These are phyloP conservation scores for Peronospora farinosa DNA, from an alignment of 352 stramenopile species.

Conservation along the genomic window DNA sequence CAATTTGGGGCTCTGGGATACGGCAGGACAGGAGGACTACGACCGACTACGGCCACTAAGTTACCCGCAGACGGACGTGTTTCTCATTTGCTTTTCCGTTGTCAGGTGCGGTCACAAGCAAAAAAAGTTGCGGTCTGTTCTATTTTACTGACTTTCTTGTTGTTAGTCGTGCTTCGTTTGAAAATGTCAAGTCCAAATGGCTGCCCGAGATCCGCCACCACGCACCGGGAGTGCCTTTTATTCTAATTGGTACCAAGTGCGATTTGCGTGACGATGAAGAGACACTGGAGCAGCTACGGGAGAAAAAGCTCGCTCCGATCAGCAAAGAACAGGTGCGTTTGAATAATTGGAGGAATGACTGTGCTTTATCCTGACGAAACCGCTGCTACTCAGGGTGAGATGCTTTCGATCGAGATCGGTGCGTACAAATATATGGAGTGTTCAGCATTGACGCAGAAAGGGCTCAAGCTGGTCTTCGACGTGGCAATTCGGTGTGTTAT, in stretches of 20 bases:
- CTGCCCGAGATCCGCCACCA: slow-evolving; percentile 87
- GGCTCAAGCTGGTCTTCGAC: slow-evolving; percentile 92
- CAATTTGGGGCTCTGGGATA: slow-evolving; percentile 96
- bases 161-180: slow-evolving; percentile 85
- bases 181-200: slow-evolving; percentile 95
- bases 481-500: slow-evolving; percentile 89
- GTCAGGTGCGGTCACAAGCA: slow-evolving; percentile 43
- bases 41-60: slow-evolving; percentile 91
- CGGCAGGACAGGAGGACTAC: slow-evolving; percentile 95
- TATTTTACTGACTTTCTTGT: slow-evolving; percentile 3
- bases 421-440: slow-evolving; percentile 92
- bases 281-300: slow-evolving; percentile 80
- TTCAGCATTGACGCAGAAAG: slow-evolving; percentile 90
- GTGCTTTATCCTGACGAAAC: neutral
- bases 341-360: neutral
- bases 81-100: slow-evolving; percentile 94
- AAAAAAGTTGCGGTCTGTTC: neutral
- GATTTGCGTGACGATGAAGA: slow-evolving; percentile 89
- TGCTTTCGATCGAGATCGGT: slow-evolving; percentile 83
- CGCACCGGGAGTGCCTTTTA: slow-evolving; percentile 88
- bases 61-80: slow-evolving; percentile 95
- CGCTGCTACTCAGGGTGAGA: slow-evolving; percentile 52
- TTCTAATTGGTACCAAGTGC: slow-evolving; percentile 93
- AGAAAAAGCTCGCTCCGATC: slow-evolving; percentile 80
- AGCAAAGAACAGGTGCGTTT: slow-evolving; percentile 53